Evolutionary conservation across 208 protist genomes (phyloP), one percentile per base, ranked within the genome.

Genomic region (Naegleria gruberi): DNA sequence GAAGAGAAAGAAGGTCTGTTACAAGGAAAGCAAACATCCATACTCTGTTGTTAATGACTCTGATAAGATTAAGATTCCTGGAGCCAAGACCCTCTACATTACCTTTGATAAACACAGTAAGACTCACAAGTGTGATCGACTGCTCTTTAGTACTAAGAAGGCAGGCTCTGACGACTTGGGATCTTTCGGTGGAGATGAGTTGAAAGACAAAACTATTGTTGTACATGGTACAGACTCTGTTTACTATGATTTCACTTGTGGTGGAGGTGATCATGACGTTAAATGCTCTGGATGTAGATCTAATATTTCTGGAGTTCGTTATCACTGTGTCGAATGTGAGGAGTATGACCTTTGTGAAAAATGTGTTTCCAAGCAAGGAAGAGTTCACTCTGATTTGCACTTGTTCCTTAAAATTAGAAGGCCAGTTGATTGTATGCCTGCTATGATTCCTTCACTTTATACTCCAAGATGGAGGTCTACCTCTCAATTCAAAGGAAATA

Each of bases 321-420:
- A 81, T 17, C 81, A 91, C 43, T 91, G 90, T 34, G 40, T 85
- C 1, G 37, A 42, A 73, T 91, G 90, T 34, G 77, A 87, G 8
- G 90, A 91, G 37, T 91, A 82, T 47, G 90, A 91, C 45, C 37
- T 91, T 5, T 91, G 90, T 46, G 19, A 44, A 26, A 91, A 91
- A 77, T 91, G 90, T 77, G 42, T 91, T 8, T 1, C 3, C 4
- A 82, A 87, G 37, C 26, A 30, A 34, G 6, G 15, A 65, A 88
- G 30, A 10, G 17, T 89, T 37, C 89, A 91, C 81, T 15, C 6
- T 26, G 74, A 82, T 34, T 46, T 73, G 1, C 89, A 91, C 34
- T 17, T 88, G 4, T 91, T 91, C 46, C 45, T 91, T 82, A 84
- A 91, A 73, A 82, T 91, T 47, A 46, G 89, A 82, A 26, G 89